These are phyloP conservation scores for Neobulgaria alba DNA, from an alignment of 2,329 filamentous ascomycete genomes.

Conservation along the genomic window DNA sequence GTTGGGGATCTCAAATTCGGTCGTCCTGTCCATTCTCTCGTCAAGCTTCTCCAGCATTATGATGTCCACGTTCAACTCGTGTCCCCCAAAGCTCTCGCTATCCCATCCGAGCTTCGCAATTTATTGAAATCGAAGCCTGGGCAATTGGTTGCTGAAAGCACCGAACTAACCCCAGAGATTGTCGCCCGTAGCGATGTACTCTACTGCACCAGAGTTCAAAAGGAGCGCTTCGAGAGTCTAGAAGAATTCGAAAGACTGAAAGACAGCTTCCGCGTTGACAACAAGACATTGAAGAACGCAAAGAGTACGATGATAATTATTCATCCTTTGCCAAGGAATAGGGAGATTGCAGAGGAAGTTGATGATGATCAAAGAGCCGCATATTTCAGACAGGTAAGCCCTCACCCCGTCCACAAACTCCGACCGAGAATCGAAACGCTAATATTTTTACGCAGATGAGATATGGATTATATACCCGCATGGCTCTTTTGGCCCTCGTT, in stretches of 20 bases:
- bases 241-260: slow-evolving; percentile 81
- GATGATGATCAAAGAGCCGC: slow-evolving; percentile 95
- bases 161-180: slow-evolving; percentile 77
- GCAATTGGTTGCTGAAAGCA: slow-evolving; percentile 68
- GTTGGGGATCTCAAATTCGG: slow-evolving; percentile 88
- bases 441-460: slow-evolving; percentile 59
- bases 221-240: slow-evolving; percentile 81
- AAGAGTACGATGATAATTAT: slow-evolving; percentile 92
- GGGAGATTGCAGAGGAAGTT: slow-evolving; percentile 89
- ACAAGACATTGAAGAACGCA: slow-evolving; percentile 78
- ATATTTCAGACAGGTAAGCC: slow-evolving; percentile 96
- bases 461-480: slow-evolving; percentile 95
- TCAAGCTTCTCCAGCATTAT: slow-evolving; percentile 92
- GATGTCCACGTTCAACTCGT: slow-evolving; percentile 91
- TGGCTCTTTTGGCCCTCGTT: slow-evolving; percentile 92
- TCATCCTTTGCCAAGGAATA: slow-evolving; percentile 90
- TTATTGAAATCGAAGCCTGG: slow-evolving; percentile 60
- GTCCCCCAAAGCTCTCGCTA: slow-evolving; percentile 65
- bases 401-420: background rate
- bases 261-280: slow-evolving; percentile 83
- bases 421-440: slow-evolving; percentile 4
- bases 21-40: slow-evolving; percentile 87
- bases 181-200: slow-evolving; percentile 81
- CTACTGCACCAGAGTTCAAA: slow-evolving; percentile 95
- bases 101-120: slow-evolving; percentile 68